These are phyloP conservation scores for Esteya vermicola DNA, from an alignment of 2,329 filamentous ascomycete genomes.

Conservation along the genomic window DNA sequence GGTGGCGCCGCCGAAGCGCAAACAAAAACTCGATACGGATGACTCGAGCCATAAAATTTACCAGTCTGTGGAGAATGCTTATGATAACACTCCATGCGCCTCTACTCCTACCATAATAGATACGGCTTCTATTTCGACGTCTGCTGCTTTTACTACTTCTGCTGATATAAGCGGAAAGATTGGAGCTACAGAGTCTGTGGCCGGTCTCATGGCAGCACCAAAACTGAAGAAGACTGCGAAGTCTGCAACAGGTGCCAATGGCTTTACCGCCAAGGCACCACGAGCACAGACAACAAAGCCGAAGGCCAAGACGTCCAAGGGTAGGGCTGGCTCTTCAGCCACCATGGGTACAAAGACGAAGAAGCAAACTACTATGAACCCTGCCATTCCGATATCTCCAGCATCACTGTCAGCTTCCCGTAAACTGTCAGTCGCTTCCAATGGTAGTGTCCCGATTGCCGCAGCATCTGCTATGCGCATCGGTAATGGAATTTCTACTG, in stretches of 20 bases:
- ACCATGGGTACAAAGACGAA: slow-evolving; percentile 31
- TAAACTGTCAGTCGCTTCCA: slow-evolving; percentile 60
- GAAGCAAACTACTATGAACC: slow-evolving; percentile 9
- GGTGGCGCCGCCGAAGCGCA: slow-evolving; percentile 33
- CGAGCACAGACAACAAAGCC: slow-evolving; percentile 31
- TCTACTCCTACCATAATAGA: too few species aligned
- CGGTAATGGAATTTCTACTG: too few species aligned
- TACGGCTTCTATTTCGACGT: too few species aligned
- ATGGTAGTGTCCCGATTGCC: slow-evolving; percentile 26
- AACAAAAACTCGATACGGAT: slow-evolving; percentile 37
- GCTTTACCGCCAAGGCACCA: slow-evolving; percentile 18
- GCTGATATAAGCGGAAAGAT: slow-evolving; percentile 43
- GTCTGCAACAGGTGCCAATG: slow-evolving; percentile 22
- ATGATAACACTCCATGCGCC: too few species aligned
- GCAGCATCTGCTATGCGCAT: not conserved
- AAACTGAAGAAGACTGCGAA: slow-evolving; percentile 27
- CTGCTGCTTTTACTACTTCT: too few species aligned
- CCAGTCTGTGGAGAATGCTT: slow-evolving; percentile 30
- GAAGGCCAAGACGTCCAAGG: slow-evolving; percentile 38
- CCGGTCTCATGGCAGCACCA: slow-evolving; percentile 19
- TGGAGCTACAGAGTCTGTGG: slow-evolving; percentile 18
- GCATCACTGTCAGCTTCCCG: slow-evolving; percentile 58
- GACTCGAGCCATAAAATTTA: slow-evolving; percentile 31
- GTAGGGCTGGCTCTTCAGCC: too few species aligned
- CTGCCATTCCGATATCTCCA: slow-evolving; percentile 37